phyloP scores from a whole-genome alignment of 495 filamentous ascomycete species.

The Xanthoparmelia taractica region DNA sequence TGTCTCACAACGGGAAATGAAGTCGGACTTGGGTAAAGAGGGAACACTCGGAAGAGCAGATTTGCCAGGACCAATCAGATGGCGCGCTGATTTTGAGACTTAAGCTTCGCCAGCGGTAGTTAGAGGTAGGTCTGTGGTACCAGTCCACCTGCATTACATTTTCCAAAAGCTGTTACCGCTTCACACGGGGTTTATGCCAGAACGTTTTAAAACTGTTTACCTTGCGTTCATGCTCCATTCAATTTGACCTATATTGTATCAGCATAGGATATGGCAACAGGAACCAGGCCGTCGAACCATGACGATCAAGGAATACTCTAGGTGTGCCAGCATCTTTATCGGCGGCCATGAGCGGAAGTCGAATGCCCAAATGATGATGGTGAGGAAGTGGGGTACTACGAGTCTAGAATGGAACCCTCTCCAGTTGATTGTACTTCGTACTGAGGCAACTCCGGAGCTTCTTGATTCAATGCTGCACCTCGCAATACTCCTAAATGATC shows the following conservation, averaged over 20 bases:
- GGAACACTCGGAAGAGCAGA: background rate
- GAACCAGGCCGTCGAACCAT: conserved; percentile 21
- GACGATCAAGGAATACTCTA: conserved; percentile 35
- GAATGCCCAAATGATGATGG: background rate
- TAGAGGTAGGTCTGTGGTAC: conserved; percentile 67
- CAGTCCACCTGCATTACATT: conserved; percentile 73
- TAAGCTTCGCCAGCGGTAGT: conserved; percentile 68
- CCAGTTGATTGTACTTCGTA: background rate
- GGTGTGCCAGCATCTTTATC: conserved; percentile 28
- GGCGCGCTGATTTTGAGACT: conserved; percentile 57
- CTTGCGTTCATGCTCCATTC: background rate
- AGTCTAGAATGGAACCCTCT: background rate
- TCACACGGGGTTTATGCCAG: background rate
- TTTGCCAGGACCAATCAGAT: conserved; percentile 66
- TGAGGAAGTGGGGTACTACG: background rate
- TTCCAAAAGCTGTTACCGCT: conserved; percentile 48
- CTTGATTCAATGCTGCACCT: background rate
- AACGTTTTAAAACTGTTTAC: background rate
- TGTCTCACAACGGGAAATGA: background rate
- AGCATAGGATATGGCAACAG: background rate
- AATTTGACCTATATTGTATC: background rate
- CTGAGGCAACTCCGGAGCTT: background rate
- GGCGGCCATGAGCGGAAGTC: background rate
- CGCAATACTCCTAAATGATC: too few species aligned
- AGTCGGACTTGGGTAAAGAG: background rate